Evolutionary conservation across 306 rosid genomes (phyloP), one percentile per base, ranked within the genome.

Genomic region (Lathyrus tuberosus): DNA sequence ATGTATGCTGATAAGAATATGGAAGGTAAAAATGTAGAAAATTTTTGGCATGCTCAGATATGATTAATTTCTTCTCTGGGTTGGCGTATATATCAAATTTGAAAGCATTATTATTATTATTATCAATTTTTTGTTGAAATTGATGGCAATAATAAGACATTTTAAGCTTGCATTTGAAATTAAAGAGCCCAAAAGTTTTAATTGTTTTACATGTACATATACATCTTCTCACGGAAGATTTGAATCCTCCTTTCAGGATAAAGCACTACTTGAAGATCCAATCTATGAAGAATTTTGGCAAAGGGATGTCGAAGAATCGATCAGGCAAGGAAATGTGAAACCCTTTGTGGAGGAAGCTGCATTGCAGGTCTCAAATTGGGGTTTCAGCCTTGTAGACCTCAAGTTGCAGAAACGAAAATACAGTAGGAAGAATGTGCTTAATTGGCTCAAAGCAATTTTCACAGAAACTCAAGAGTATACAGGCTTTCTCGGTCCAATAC

Each of bases 401-500:
- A 94, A 85, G 74, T 79, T 94, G 88, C 97, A 85, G 82, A 91
- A 88, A 87, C 86, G 74, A 75, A 68, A 78, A 71, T 73, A 35
- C 56, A 84, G 73, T 57, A 77, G 82, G 71, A 75, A 86, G 71
- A 75, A 86, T 30, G 8, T 90, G 53, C 71, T 94, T 69, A 80
- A 70, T 71, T 88, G 89, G 96, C 79, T 94, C 10, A 88, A 94
- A 81, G 88, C 86, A 57, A 41, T 94, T 40, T 79, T 94, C 73
- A 73, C 58, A 22, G 89, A 82, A 79, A 84, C 65, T 61, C 78
- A 73, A 74, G 97, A 94, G 70, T 91, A 87, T 66, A 81, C 41
- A 0, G 98, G 98, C 66, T 94, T 94, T 84, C 87, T 88, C 62
- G 98, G 98, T 69, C 98, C 98, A 71, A 87, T 94, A 78, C 98